Evolutionary conservation across 2,329 filamentous ascomycete species (phyloP).

Genomic region (Apiospora marii): DNA sequence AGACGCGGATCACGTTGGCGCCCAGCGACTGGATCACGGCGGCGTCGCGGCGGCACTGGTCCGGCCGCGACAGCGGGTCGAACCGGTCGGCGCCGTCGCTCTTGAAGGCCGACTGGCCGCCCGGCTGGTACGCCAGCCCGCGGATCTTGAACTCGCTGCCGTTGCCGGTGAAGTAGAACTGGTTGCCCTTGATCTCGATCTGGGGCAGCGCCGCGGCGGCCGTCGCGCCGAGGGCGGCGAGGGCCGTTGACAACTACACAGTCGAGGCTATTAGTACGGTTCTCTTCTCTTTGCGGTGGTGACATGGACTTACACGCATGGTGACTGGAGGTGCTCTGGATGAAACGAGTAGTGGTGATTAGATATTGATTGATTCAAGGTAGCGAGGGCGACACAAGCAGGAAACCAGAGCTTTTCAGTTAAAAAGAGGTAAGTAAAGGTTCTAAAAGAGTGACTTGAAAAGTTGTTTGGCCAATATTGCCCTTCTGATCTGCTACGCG

Average conservation of each 20-base stretch:
- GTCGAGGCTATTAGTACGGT: too few species aligned
- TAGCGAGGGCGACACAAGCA: slow-evolving; percentile 9
- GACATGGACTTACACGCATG: slow-evolving; percentile 1
- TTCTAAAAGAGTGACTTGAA: slow-evolving; percentile 17
- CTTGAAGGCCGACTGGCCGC: slow-evolving; percentile 64
- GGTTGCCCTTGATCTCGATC: slow-evolving; percentile 59
- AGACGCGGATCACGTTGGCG: slow-evolving; percentile 70
- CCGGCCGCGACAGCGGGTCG: slow-evolving; percentile 60
- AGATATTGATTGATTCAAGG: not conserved
- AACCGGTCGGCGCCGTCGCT: slow-evolving; percentile 52
- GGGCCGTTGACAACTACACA: too few species aligned
- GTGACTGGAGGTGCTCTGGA: not conserved
- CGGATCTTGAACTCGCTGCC: slow-evolving; percentile 68
- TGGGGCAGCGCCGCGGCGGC: slow-evolving; percentile 60
- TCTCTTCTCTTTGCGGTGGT: too few species aligned
- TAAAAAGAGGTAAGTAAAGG: not conserved
- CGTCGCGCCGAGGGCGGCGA: slow-evolving; percentile 57
- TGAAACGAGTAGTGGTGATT: not conserved
- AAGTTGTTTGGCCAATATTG: not conserved
- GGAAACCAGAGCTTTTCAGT: not conserved
- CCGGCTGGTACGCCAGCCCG: slow-evolving; percentile 71
- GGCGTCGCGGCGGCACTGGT: slow-evolving; percentile 66
- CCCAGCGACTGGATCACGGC: slow-evolving; percentile 68
- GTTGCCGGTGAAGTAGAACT: slow-evolving; percentile 58
- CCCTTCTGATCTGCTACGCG: not conserved